Evolutionary conservation across 2,329 filamentous ascomycete species (phyloP).

Genomic region (Macrophomina phaseolina): DNA sequence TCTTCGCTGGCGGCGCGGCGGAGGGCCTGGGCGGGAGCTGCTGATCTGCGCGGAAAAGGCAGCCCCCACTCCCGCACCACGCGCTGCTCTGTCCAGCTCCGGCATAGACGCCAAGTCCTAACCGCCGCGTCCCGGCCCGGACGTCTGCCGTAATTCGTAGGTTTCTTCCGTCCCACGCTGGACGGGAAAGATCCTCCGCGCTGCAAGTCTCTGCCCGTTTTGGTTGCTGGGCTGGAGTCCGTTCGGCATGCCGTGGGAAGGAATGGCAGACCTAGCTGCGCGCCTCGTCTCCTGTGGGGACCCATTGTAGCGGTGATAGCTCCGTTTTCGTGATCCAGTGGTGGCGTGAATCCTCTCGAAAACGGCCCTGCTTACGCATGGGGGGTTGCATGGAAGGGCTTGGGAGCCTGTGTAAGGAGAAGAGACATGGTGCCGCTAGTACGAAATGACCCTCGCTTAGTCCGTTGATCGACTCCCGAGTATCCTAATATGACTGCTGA

Average conservation of each 20-base stretch:
- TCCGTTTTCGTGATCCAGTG: constrained; percentile 4
- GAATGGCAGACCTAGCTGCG: no score
- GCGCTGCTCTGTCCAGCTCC: constrained; percentile 2
- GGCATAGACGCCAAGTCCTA: constrained; percentile 4
- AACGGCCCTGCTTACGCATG: neutral
- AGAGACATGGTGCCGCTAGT: neutral
- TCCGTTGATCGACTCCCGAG: neutral
- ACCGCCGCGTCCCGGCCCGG: constrained; percentile 6
- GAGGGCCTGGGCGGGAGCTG: neutral
- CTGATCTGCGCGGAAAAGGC: constrained; percentile 2
- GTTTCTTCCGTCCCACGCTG: neutral
- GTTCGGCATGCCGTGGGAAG: neutral
- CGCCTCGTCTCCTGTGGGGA: neutral
- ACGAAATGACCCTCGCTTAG: constrained; percentile 12
- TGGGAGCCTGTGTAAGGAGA: neutral
- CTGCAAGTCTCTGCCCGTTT: neutral
- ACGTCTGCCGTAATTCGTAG: neutral
- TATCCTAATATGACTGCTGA: neutral
- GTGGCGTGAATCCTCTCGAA: constrained; percentile 1
- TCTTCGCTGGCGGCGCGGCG: constrained; percentile 5
- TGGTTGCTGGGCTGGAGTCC: neutral
- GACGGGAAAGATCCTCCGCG: neutral
- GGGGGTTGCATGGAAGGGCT: neutral
- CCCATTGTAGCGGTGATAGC: neutral
- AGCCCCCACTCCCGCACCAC: constrained; percentile 4